These are phyloP conservation scores for Margaritispora aquatica DNA, from an alignment of 495 filamentous ascomycete species.

Conservation along the genomic window DNA sequence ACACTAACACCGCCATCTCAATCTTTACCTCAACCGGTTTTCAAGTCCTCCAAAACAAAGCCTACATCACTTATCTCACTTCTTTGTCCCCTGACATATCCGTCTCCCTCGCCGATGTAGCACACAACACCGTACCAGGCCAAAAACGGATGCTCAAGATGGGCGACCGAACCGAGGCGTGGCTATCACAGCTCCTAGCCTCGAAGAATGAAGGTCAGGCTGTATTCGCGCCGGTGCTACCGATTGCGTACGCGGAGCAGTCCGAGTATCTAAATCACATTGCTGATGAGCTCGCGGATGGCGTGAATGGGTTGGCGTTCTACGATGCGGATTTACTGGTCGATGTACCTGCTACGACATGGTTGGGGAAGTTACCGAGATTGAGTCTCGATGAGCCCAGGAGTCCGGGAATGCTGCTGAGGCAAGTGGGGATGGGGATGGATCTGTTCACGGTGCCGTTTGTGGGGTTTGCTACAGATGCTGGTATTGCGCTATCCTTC, in stretches of 20 bases:
- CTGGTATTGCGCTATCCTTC: conserved; percentile 80
- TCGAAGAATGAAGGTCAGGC: conserved; percentile 29
- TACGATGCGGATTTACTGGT: conserved; percentile 68
- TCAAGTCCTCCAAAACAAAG: conserved; percentile 53
- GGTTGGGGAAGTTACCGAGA: conserved; percentile 54
- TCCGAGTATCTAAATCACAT: conserved; percentile 69
- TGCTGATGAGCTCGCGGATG: conserved; percentile 39
- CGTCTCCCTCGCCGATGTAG: conserved; percentile 71
- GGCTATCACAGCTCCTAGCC: conserved; percentile 55
- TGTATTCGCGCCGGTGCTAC: conserved; percentile 78
- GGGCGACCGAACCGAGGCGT: conserved; percentile 74
- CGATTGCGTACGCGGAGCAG: conserved; percentile 67
- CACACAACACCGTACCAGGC: conserved; percentile 49
- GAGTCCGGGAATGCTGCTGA: conserved; percentile 69
- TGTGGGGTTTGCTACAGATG: conserved; percentile 65
- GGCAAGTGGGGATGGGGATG: conserved; percentile 65
- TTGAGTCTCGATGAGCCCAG: conserved; percentile 61
- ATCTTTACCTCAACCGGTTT: conserved; percentile 84
- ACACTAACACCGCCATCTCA: conserved; percentile 64
- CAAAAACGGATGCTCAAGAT: conserved; percentile 72
- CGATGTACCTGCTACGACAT: conserved; percentile 51
- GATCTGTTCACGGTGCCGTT: conserved; percentile 78
- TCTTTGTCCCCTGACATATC: conserved; percentile 73
- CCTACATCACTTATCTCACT: conserved; percentile 58
- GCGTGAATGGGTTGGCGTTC: conserved; percentile 72